Percentiles rank a stretch among this genome's conserved stretches.
Conservation (phyloP, 495 filamentous ascomycete species). For the Rhizodiscina lignyota region DNA sequence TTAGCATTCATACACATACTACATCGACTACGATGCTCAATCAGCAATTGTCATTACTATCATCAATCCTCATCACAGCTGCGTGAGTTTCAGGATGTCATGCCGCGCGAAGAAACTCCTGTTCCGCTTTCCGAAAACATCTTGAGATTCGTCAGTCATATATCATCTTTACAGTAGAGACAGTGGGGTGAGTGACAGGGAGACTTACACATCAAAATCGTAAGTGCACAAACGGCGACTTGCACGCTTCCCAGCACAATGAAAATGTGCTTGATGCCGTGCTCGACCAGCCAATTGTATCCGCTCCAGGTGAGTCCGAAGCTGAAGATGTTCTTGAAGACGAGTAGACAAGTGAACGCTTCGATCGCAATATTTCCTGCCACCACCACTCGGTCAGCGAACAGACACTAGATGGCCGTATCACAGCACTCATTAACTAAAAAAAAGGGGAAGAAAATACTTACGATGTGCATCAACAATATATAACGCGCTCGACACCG, state of each 20-base stretch:
- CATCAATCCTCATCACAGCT: conserved; percentile 10
- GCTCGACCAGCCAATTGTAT: conserved; percentile 57
- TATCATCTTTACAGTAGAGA: background rate
- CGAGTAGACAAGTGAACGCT: conserved; percentile 74
- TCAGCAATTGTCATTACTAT: no score
- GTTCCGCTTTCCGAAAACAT: conserved; percentile 67
- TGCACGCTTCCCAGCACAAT: conserved; percentile 59
- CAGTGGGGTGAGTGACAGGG: background rate
- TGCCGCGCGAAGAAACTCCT: conserved; percentile 53
- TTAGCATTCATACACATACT: no score
- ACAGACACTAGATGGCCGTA: no score
- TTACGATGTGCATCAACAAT: conserved; percentile 85
- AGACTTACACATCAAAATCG: conserved; percentile 63
- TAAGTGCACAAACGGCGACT: conserved; percentile 52
- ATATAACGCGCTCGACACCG: conserved; percentile 73
- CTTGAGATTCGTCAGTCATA: conserved; percentile 23
- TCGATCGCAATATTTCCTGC: conserved; percentile 71
- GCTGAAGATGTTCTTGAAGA: conserved; percentile 89
- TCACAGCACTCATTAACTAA: no score
- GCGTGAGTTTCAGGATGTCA: conserved; percentile 43
- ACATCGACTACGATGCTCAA: no score
- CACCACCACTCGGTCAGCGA: background rate
- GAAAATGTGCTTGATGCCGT: conserved; percentile 46
- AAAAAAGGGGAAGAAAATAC: conserved; percentile 16
- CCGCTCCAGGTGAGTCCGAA: conserved; percentile 72